A percentile compares a stretch with the other conserved stretches of the same genome.
These are phyloP conservation scores for Ophiostoma angusticollis DNA, from an alignment of 2,329 filamentous ascomycete species.

Conservation along the genomic window DNA sequence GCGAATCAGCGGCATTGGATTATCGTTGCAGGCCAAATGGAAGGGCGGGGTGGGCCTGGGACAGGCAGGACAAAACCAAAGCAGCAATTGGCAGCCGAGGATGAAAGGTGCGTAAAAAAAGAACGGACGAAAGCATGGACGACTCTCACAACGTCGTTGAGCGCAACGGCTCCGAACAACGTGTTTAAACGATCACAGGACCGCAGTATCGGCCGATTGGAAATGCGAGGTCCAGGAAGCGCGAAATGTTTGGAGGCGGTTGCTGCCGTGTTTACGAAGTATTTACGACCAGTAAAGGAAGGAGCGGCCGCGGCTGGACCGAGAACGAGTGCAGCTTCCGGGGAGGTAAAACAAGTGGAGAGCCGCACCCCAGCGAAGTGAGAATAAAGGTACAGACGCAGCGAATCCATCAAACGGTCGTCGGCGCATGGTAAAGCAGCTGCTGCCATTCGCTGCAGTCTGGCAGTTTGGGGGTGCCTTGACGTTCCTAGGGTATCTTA, in stretches of 20 bases:
- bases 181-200: too few relatives aligned
- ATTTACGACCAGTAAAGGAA: constrained; percentile 8
- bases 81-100: constrained; percentile 8
- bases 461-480: too few relatives aligned
- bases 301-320: neutral
- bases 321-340: too few relatives aligned
- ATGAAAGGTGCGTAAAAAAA: neutral
- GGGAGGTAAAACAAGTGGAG: too few relatives aligned
- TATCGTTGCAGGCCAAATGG: constrained; percentile 13
- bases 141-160: too few relatives aligned
- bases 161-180: too few relatives aligned
- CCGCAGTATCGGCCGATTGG: neutral
- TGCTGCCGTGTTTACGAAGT: constrained; percentile 12
- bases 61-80: constrained; percentile 2
- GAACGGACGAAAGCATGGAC: neutral
- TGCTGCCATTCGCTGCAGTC: constrained; percentile 8
- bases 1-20: constrained; percentile 18
- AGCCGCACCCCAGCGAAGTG: too few relatives aligned
- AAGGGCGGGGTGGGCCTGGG: constrained; percentile 1
- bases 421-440: constrained; percentile 8
- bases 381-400: neutral
- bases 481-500: too few relatives aligned
- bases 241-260: neutral
- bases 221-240: too few relatives aligned
- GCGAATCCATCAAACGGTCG: constrained; percentile 1